Percentiles rank a stretch among this genome's conserved stretches.
Conservation (phyloP, 1,139 yeast species). For the Geotrichum europaeum region DNA sequence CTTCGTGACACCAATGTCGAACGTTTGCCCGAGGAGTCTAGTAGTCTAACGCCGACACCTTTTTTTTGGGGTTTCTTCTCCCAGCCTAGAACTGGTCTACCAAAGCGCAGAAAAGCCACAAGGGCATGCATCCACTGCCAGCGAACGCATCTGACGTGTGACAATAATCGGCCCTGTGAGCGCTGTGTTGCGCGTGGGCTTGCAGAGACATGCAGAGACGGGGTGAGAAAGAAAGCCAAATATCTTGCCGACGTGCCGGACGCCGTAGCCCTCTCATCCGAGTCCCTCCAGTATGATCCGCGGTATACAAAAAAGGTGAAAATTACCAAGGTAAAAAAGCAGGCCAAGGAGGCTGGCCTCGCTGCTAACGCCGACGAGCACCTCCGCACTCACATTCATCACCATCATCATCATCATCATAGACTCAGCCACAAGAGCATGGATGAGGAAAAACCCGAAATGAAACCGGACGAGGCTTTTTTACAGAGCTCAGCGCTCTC, state of each 20-base stretch:
- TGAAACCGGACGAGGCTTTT: neutral
- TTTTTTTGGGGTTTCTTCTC: neutral
- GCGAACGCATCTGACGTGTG: slow-evolving; percentile 86
- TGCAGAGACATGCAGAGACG: slow-evolving; percentile 71
- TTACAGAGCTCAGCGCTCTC: neutral
- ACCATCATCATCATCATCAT: neutral
- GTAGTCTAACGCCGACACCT: neutral
- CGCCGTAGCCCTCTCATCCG: slow-evolving; percentile 16
- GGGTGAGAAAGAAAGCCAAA: slow-evolving; percentile 79
- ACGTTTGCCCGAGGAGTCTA: neutral
- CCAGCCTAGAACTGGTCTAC: slow-evolving; percentile 21
- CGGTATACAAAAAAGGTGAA: slow-evolving; percentile 17
- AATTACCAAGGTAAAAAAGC: slow-evolving; percentile 1
- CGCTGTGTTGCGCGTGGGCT: slow-evolving; percentile 70
- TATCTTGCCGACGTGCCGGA: slow-evolving; percentile 42
- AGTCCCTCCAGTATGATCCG: slow-evolving; percentile 23
- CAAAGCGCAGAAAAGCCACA: slow-evolving; percentile 53
- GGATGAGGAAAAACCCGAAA: neutral
- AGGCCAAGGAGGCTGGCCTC: neutral
- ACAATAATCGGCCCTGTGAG: slow-evolving; percentile 69
- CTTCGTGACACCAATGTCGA: neutral
- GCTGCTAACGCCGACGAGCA: neutral
- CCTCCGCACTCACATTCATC: neutral
- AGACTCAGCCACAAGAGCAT: neutral
- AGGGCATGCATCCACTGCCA: slow-evolving; percentile 93